phyloP scores from a whole-genome alignment of 495 filamentous ascomycete genomes.

The Penicillium psychrofluorescens region DNA sequence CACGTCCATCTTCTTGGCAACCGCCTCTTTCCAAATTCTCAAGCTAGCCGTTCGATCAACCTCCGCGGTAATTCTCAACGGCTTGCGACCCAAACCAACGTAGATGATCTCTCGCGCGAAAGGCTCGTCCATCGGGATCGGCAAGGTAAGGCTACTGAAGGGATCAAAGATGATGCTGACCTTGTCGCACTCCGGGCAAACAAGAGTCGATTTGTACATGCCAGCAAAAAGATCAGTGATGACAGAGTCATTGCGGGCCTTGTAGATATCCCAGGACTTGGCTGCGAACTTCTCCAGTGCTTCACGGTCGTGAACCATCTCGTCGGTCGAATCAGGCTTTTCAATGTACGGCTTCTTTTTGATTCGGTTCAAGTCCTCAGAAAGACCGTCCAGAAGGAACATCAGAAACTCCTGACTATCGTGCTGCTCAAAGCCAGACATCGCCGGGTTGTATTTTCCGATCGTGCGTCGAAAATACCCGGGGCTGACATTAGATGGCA shows the following conservation, averaged over 20 bases:
- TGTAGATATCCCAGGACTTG: slow-evolving; percentile 85
- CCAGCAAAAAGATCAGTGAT: slow-evolving; percentile 92
- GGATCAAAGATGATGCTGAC: slow-evolving; percentile 98
- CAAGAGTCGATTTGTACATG: slow-evolving; percentile 94
- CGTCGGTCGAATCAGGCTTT: slow-evolving; percentile 95
- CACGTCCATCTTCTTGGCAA: slow-evolving; percentile 59
- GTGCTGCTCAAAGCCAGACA: slow-evolving; percentile 93
- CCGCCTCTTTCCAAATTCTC: slow-evolving; percentile 63
- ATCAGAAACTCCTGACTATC: slow-evolving; percentile 98
- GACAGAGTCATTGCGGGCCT: slow-evolving; percentile 87
- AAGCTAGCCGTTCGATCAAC: slow-evolving; percentile 77
- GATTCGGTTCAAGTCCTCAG: slow-evolving; percentile 91
- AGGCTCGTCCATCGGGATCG: slow-evolving; percentile 74
- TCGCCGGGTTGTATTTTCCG: slow-evolving; percentile 70
- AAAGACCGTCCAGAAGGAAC: slow-evolving; percentile 87
- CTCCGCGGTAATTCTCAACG: slow-evolving; percentile 71
- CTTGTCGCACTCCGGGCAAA: slow-evolving; percentile 86
- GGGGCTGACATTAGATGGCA: slow-evolving; percentile 59
- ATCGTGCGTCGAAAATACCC: slow-evolving; percentile 72
- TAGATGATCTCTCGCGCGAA: slow-evolving; percentile 69
- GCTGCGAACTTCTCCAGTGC: slow-evolving; percentile 76
- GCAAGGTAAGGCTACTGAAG: slow-evolving; percentile 89
- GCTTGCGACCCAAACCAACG: slow-evolving; percentile 58
- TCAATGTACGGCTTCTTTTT: slow-evolving; percentile 95
- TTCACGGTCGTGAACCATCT: slow-evolving; percentile 78